Conservation (phyloP, 495 filamentous ascomycete species). For the Cladorrhinum samala region DNA sequence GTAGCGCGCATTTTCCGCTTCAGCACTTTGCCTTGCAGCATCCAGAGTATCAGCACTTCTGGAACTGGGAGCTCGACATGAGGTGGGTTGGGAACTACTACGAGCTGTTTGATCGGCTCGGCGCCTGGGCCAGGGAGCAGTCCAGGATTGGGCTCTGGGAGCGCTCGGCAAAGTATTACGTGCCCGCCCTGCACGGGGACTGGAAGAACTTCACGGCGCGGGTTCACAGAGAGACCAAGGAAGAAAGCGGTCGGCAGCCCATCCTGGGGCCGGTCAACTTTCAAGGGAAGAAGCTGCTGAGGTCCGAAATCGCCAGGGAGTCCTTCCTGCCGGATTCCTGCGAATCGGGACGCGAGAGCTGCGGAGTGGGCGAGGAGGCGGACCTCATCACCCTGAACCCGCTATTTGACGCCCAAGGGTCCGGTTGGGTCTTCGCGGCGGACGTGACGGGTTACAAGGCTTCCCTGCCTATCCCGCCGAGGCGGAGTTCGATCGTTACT, state of each 20-base stretch:
- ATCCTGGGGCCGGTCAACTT: slow-evolving; percentile 75
- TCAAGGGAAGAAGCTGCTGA: slow-evolving; percentile 48
- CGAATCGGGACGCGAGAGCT: slow-evolving; percentile 40
- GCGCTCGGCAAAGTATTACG: slow-evolving; percentile 80
- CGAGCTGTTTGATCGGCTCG: slow-evolving; percentile 74
- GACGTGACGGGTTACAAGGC: slow-evolving; percentile 84
- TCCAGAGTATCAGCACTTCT: slow-evolving; percentile 87
- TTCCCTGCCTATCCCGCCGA: slow-evolving; percentile 58
- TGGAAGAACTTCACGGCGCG: slow-evolving; percentile 77
- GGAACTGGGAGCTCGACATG: slow-evolving; percentile 99
- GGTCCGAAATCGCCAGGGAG: slow-evolving; percentile 57
- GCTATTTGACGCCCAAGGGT: slow-evolving; percentile 79
- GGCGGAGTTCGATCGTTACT: slow-evolving; percentile 79
- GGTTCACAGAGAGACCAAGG: slow-evolving; percentile 35
- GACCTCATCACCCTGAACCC: slow-evolving; percentile 95
- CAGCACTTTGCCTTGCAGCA: slow-evolving; percentile 89
- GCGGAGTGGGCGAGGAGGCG: slow-evolving; percentile 86
- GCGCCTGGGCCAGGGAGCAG: slow-evolving; percentile 68
- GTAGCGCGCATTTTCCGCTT: slow-evolving; percentile 81
- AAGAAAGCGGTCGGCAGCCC: slow-evolving; percentile 53
- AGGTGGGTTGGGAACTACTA: slow-evolving; percentile 92
- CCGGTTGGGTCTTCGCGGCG: slow-evolving; percentile 77
- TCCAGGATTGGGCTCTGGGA: slow-evolving; percentile 87
- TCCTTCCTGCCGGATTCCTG: slow-evolving; percentile 50
- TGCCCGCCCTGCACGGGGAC: slow-evolving; percentile 74